Evolutionary conservation across 352 stramenopile species (phyloP), one percentile per base, ranked within the genome.

Genomic region (Phytophthora quininea): DNA sequence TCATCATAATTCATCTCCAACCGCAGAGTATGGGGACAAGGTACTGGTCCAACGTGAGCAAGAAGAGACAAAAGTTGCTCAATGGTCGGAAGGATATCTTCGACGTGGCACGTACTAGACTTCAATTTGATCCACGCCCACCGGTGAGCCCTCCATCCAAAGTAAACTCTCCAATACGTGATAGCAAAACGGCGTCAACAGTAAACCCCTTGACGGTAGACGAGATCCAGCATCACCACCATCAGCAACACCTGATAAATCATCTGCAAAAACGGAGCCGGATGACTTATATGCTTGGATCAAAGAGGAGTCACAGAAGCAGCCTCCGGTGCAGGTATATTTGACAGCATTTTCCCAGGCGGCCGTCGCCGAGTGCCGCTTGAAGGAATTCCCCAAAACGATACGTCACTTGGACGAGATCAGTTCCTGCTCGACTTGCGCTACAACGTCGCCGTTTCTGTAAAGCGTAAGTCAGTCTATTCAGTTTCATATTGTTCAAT

Each of bases 11-110:
- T 24, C 19, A 24, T 24, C 19, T 24, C 19, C 19, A 24, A 42
- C n/a, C 54, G 30, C 19, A 84, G 79, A 84, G 69, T 60, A 63
- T 85, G 19, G 70, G 80, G 6, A 27, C 47, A 54, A 37, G 35
- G 0, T 86, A 74, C 55, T 88, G 80, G 80, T 43, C 51, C 3
- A 73, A 61, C 53, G 73, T 69, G 30, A 67, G 54, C 45, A 82
- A 80, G 38, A 82, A 80, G 33, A 55, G 78, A 2, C 6, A 14
- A 1, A 59, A 57, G 27, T 58, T 84, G 14, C 40, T 84, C 4
- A 54, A 42, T 9, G 54, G 47, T 0, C 32, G 77, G 6, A 63
- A 69, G 1, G 65, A 79, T 38, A 49, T 82, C 5, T 82, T 84
- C 33, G 48, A 67, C 2, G 30, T 78, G 8, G 64, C 56, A 24